These are phyloP conservation scores for Leishmania amazonensis DNA, from an alignment of 208 protist species.

Conservation along the genomic window DNA sequence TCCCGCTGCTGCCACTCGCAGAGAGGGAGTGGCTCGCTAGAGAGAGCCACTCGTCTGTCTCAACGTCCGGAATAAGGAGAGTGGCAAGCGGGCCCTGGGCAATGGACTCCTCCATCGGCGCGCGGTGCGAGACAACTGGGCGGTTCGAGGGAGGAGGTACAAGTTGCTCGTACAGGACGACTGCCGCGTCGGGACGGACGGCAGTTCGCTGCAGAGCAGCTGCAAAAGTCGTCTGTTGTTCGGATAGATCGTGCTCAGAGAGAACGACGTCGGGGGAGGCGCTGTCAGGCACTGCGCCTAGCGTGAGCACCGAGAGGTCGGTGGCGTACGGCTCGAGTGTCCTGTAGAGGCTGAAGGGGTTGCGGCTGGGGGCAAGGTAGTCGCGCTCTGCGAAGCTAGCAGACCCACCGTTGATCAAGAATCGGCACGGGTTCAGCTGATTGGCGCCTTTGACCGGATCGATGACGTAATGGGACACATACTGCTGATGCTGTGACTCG, in stretches of 20 bases:
- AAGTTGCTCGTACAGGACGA: conserved; percentile 37
- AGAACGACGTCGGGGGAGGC: background rate
- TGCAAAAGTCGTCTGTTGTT: conserved; percentile 4
- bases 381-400: conserved; percentile 27
- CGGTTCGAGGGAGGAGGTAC: conserved; percentile 15
- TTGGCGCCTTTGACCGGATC: background rate
- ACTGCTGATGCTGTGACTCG: conserved; percentile 22
- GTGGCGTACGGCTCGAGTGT: conserved; percentile 7
- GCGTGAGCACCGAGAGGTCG: background rate
- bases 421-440: background rate
- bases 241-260: background rate
- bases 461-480: background rate
- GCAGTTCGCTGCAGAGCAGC: conserved; percentile 7
- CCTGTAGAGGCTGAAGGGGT: conserved; percentile 61
- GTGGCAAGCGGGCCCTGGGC: background rate
- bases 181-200: conserved; percentile 35
- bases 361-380: conserved; percentile 64
- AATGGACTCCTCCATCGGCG: background rate
- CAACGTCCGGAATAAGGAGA: conserved; percentile 1
- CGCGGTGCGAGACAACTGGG: background rate
- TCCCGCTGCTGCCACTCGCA: too few relatives aligned
- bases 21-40: background rate
- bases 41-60: background rate
- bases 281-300: background rate
- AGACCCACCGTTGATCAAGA: background rate